Base-by-base conservation (phyloP, 164 flowering plant genomes). In the Malania oleifera region DNA sequence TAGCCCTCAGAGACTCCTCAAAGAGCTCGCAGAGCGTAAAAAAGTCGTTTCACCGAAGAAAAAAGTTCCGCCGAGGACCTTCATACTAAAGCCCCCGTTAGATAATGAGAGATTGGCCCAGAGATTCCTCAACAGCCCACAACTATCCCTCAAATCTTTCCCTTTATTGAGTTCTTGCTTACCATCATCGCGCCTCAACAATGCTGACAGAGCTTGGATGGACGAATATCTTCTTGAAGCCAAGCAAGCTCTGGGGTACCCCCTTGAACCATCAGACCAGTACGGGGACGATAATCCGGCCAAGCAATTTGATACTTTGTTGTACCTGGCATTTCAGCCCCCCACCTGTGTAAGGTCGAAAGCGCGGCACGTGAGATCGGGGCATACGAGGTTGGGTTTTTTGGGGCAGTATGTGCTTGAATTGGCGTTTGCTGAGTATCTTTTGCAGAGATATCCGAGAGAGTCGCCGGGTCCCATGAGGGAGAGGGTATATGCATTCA, bases 401-500 rank as follows among this genome's bases (percentile, higher is more conserved):
- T 57, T 93, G 74, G 99, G 99, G 64, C 88, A 95, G 67, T 90
- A 76, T 66, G 99, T 95, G 65, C 73, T 95, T 40, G 99, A 95
- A 59, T 56, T 90, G 76, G 97, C 80, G 0, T 41, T 95, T 17
- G 77, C 84, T 3, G 99, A 95, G 82, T 88, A 46, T 57, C 88
- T 83, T 67, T 71, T 95, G 85, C 99, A 90, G 83, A 66, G 99
- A 69, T 90, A 86, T 58, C 99, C 99, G 15, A 80, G 99, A 74
- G 99, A 93, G 72, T 76, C 89, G 0, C 99, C 97, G 0, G 99
- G 78, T 19, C 93, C 97, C 5, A 85, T 93, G 82, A 86, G 99
- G 80, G 99, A 95, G 72, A 80, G 99, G 64, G 91, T 90, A 50
- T 95, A 59, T 80, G 95, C 65, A 14, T 75, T 95, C 69, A 88